A percentile compares a stretch with the other conserved stretches of the same genome.
These are phyloP conservation scores for Meyerozyma guilliermondii DNA, from an alignment of 1,139 yeast species.

Conservation along the genomic window DNA sequence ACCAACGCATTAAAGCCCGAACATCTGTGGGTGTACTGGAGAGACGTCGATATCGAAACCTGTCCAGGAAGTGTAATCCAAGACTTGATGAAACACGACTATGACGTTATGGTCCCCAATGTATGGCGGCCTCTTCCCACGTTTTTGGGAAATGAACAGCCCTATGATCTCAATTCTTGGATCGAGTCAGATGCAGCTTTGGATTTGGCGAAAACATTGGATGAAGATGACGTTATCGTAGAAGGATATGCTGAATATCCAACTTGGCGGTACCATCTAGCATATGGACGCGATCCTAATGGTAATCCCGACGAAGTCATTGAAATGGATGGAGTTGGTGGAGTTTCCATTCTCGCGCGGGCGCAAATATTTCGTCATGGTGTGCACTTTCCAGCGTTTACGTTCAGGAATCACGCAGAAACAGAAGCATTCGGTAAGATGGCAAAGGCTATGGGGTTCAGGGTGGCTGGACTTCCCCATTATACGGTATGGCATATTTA, in stretches of 20 bases:
- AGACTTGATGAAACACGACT: conserved; percentile 67
- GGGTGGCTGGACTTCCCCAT: conserved; percentile 84
- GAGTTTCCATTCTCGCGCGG: conserved; percentile 79
- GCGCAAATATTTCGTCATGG: conserved; percentile 82
- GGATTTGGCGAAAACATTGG: conserved; percentile 58
- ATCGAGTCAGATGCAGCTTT: conserved; percentile 70
- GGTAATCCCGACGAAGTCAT: conserved; percentile 65
- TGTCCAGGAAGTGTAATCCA: conserved; percentile 78
- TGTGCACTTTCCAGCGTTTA: conserved; percentile 82
- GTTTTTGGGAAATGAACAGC: conserved; percentile 72
- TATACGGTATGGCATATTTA: conserved; percentile 86
- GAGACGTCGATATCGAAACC: conserved; percentile 85
- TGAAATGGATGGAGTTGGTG: conserved; percentile 85
- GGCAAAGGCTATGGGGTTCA: conserved; percentile 75
- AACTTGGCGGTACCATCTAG: conserved; percentile 83
- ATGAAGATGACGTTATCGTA: conserved; percentile 83
- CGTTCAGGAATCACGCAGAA: conserved; percentile 86
- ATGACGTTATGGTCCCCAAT: conserved; percentile 83
- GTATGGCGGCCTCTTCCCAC: conserved; percentile 86
- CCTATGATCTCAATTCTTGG: conserved; percentile 89
- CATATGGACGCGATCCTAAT: conserved; percentile 59
- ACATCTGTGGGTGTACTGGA: conserved; percentile 94
- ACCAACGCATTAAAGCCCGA: conserved; percentile 73
- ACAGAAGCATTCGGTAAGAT: conserved; percentile 90
- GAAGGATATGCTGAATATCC: conserved; percentile 91